phyloP scores from a whole-genome alignment of 176 grass and related monocot species.

The Thalia dealbata region DNA sequence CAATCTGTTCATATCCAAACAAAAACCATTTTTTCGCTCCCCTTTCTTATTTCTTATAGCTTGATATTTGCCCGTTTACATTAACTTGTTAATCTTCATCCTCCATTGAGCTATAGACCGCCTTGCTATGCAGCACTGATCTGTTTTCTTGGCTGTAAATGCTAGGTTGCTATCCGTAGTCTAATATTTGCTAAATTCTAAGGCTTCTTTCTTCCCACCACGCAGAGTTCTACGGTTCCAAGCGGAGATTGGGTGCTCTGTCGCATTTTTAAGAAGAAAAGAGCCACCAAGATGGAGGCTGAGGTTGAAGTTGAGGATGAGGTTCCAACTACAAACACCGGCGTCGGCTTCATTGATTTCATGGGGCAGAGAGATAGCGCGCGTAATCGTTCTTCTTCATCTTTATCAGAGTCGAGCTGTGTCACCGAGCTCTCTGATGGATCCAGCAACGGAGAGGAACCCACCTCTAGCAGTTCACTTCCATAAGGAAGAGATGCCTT shows the following conservation, averaged over 20 bases:
- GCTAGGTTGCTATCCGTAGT: background rate
- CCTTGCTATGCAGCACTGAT: too few relatives aligned
- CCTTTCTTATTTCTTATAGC: background rate
- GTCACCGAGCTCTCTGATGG: conserved; percentile 1
- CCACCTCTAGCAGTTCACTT: background rate
- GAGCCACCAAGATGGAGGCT: conserved; percentile 4
- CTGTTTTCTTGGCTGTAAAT: too few relatives aligned
- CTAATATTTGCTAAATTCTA: background rate
- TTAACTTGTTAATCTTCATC: background rate
- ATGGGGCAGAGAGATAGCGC: background rate
- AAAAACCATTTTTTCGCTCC: background rate
- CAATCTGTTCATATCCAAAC: background rate
- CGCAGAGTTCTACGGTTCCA: background rate
- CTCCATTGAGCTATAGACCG: background rate
- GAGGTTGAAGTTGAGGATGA: background rate
- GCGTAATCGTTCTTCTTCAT: background rate
- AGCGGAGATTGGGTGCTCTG: conserved; percentile 14
- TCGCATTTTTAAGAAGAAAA: conserved; percentile 21
- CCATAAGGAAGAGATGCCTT: conserved; percentile 7
- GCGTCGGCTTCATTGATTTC: background rate
- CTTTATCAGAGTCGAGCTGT: conserved; percentile 6
- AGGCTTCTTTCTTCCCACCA: background rate
- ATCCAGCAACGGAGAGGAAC: conserved; percentile 13
- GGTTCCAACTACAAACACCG: background rate
- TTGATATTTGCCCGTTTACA: background rate